These are phyloP conservation scores for Biscutella laevigata DNA, from an alignment of 441 rosid species.

Conservation along the genomic window DNA sequence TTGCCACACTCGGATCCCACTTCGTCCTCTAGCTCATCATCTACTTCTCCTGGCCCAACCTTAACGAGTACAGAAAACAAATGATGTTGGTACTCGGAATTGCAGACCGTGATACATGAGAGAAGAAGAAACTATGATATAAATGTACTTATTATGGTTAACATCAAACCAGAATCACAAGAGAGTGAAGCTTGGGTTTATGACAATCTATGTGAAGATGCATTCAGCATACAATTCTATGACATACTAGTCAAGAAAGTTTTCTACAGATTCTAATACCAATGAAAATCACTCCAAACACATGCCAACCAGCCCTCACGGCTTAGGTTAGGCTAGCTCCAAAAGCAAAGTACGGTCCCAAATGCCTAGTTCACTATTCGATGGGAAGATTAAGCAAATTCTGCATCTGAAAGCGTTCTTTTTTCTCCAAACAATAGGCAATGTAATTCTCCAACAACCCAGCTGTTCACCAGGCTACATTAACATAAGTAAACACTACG, in stretches of 20 bases:
- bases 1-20: slow-evolving; percentile 91
- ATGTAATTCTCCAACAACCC: neutral
- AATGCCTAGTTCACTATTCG: neutral
- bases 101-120: neutral
- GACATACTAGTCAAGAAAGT: neutral
- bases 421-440: neutral
- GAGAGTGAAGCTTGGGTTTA: neutral
- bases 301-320: slow-evolving; percentile 6
- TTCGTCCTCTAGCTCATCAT: slow-evolving; percentile 92
- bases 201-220: neutral
- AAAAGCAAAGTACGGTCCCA: neutral
- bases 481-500: neutral
- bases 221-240: neutral
- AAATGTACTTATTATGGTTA: neutral
- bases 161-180: neutral
- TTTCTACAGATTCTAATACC: too few relatives aligned
- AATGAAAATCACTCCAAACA: neutral
- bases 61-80: slow-evolving; percentile 21
- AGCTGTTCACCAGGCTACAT: slow-evolving; percentile 7
- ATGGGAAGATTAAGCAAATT: neutral
- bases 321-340: neutral
- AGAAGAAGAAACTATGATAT: neutral
- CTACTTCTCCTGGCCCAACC: slow-evolving; percentile 99
- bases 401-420: neutral
- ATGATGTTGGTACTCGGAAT: neutral